A percentile compares a stretch with the other conserved stretches of the same genome.
Evolutionary conservation across 495 filamentous ascomycete species (phyloP).

Genomic region (Talaromyces trachyspermus): DNA sequence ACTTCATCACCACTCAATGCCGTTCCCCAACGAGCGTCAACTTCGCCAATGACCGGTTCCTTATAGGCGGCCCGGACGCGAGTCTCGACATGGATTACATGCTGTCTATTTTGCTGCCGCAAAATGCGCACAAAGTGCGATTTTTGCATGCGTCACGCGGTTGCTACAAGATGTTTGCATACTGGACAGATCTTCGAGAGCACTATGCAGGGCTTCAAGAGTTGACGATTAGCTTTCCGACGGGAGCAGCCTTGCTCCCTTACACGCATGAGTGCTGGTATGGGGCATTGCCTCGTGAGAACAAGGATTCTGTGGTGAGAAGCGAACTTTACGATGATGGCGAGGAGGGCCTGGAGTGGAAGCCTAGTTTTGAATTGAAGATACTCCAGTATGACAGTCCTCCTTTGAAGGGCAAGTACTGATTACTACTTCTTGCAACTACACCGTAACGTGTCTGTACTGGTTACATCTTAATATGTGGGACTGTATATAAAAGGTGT

Average conservation of each 20-base stretch:
- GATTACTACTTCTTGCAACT: too few relatives aligned
- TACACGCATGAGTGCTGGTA: neutral
- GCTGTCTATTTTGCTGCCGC: neutral
- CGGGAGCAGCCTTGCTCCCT: neutral
- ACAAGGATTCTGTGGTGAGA: neutral
- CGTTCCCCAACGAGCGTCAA: neutral
- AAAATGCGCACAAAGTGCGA: neutral
- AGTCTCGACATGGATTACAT: neutral
- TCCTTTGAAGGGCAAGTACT: neutral
- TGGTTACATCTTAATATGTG: too few relatives aligned
- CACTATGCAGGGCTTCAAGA: neutral
- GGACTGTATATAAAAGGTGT: too few relatives aligned
- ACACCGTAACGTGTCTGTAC: too few relatives aligned
- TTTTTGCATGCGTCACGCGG: neutral
- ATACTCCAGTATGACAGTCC: neutral
- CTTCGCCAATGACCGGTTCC: neutral
- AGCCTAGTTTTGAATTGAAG: neutral
- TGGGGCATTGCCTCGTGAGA: neutral
- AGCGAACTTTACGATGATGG: neutral
- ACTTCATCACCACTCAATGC: neutral
- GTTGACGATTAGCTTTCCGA: neutral
- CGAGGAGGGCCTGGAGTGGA: neutral
- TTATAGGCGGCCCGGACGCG: neutral
- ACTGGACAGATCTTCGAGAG: neutral
- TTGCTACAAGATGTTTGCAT: neutral